Evolutionary conservation across 306 rosid genomes (phyloP), one percentile per base, ranked within the genome.

Genomic region (Alnus rubra): DNA sequence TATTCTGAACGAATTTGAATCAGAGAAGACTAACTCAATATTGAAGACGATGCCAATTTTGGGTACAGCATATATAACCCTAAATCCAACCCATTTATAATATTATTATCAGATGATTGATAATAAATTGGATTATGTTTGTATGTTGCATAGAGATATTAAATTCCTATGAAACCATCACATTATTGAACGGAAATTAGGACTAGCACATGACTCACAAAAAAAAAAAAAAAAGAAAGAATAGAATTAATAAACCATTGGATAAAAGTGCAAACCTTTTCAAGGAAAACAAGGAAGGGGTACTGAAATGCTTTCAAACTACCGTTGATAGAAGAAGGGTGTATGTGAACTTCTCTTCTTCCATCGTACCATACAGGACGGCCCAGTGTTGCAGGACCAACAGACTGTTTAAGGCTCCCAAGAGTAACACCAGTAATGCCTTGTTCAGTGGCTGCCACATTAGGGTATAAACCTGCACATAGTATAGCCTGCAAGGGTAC

Each of bases 381-480:
- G 42, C 81, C 81, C 69, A 75, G 83, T 67, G 76, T 76, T 62
- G 79, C 86, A 42, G 81, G 60, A 73, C 83, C 81, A 73, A 87
- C 72, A 65, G 92, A 87, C 84, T 70, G 90, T 82, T 86, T 86
- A 84, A 88, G 87, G 87, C 73, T 83, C 62, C 85, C 82, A 81
- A 94, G 93, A 84, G 86, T 86, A 79, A 87, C 77, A 73, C 85
- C 89, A 79, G 88, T 87, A 81, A 92, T 89, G 74, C 98, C 93
- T 80, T 85, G 89, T 50, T 86, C 98, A 65, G 87, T 80, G 76
- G 97, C 98, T 35, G 98, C 98, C 53, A 94, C 84, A 75, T 94
- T 94, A 35, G 98, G 98, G 83, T 94, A 94, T 71, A 94, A 84
- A 80, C 98, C 98, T 53, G 97, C 98, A 84, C 97, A 94, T 79